Base-by-base conservation (phyloP, 441 rosid genomes). In the Corymbia citriodora region DNA sequence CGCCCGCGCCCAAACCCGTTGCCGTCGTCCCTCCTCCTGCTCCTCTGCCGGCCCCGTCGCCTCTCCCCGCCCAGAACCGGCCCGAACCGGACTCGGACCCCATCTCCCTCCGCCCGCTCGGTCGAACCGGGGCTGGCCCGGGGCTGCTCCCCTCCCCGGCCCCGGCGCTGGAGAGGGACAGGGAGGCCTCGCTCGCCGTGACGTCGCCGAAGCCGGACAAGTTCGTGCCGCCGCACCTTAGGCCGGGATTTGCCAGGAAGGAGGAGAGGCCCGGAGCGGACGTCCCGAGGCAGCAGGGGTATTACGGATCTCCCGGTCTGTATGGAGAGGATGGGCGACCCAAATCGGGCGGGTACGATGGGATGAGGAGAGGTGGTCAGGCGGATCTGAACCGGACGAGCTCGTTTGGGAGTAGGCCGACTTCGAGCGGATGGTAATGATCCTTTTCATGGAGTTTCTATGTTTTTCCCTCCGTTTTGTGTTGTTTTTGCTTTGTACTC, bases 141-240 rank as follows among this genome's bases (percentile, higher is more conserved):
- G 83, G 74, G 23, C 87, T 88, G 70, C 68, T 91, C 14, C 59
- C 91, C 14, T 86, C 93, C 29, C 93, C 94, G 52, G 89, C 88
- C 90, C 90, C 74, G 29, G 88, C 87, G 50, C 92, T 87, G 90
- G 96, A 93, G 65, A 72, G 87, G 89, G 93, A 88, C 33, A 93
- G 91, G 88, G 93, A 92, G 57, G 92, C 54, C 31, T 90, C 83
- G 63, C 8, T 81, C 55, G 85, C 91, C 61, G 57, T 91, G 87
- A 93, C 89, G 72, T 91, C 92, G 48, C 92, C 94, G 36, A 96
- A 95, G 88, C 90, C 93, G 52, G 89, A 92, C 81, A 93, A 94
- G 91, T 97, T 97, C 81, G 96, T 97, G 87, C 99, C 99, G 52
- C 98, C 99, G 87, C 99, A 97, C 95, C 99, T 97, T 53, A 96